These are phyloP conservation scores for Diphasiastrum complanatum DNA, from an alignment of 83 land plant species.

Conservation along the genomic window DNA sequence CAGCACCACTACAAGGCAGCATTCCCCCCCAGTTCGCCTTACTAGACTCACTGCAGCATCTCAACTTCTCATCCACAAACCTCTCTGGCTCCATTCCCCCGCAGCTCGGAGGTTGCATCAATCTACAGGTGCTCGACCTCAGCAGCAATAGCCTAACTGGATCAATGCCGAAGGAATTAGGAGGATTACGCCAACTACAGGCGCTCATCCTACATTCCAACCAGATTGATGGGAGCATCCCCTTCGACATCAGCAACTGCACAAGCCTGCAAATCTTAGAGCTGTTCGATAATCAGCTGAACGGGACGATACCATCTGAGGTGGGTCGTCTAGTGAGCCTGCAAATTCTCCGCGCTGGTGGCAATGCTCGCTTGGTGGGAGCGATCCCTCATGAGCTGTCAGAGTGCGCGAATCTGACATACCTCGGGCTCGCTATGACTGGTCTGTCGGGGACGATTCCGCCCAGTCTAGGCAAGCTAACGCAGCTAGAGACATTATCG, in stretches of 20 bases:
- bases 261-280: not conserved
- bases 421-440: not conserved
- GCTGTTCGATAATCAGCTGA: not conserved
- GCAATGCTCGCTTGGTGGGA: not conserved
- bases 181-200: not conserved
- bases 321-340: constrained; percentile 2
- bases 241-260: not conserved
- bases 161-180: not conserved
- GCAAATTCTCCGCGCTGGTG: not conserved
- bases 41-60: too few relatives aligned
- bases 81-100: constrained; percentile 23
- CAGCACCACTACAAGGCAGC: too few relatives aligned
- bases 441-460: not conserved
- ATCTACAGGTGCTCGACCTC: not conserved
- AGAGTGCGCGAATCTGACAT: not conserved
- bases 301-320: not conserved
- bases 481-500: not conserved
- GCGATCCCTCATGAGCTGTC: not conserved
- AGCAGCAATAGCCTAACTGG: not conserved
- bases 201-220: not conserved
- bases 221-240: not conserved
- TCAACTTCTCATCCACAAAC: too few relatives aligned
- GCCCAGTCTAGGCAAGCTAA: not conserved
- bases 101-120: not conserved
- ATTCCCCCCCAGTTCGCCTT: too few relatives aligned